phyloP scores from a whole-genome alignment of 2,329 filamentous ascomycete genomes.

The Leptographium galeiforme region DNA sequence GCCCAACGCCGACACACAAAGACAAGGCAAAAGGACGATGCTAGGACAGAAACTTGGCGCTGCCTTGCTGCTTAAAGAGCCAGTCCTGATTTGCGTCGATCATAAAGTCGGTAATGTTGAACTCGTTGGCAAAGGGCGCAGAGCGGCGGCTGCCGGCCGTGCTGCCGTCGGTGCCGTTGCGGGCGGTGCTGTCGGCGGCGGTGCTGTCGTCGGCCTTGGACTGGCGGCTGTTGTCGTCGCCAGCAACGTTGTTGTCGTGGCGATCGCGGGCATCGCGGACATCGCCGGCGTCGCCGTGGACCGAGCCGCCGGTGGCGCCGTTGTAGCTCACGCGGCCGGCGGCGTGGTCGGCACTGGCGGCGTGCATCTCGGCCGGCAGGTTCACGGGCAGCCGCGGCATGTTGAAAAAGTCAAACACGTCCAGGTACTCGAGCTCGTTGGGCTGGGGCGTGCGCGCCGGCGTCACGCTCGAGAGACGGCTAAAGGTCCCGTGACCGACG shows the following conservation, averaged over 20 bases:
- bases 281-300: conserved; percentile 20
- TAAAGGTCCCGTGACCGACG: conserved; percentile 19
- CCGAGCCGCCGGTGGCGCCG: conserved; percentile 21
- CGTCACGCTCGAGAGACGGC: conserved; percentile 38
- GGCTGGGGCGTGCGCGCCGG: conserved; percentile 57
- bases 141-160: conserved; percentile 6
- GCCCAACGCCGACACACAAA: background rate
- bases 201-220: conserved; percentile 2
- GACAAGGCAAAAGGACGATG: background rate
- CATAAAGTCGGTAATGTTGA: conserved; percentile 69
- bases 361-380: conserved; percentile 15
- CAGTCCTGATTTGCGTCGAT: conserved; percentile 61
- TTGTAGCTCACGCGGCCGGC: conserved; percentile 2
- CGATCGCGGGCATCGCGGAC: conserved; percentile 1
- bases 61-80: conserved; percentile 46
- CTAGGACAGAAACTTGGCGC: conserved; percentile 13
- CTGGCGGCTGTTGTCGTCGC: background rate
- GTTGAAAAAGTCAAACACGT: conserved; percentile 93
- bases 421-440: conserved; percentile 79
- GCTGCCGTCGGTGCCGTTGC: background rate
- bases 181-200: conserved; percentile 20
- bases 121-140: conserved; percentile 38
- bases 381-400: conserved; percentile 56
- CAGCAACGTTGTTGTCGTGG: conserved; percentile 20
- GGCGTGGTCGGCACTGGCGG: conserved; percentile 20